A percentile compares a stretch with the other conserved stretches of the same genome.
Conservation (phyloP, 495 filamentous ascomycete genomes). For the Penicillium canescens region DNA sequence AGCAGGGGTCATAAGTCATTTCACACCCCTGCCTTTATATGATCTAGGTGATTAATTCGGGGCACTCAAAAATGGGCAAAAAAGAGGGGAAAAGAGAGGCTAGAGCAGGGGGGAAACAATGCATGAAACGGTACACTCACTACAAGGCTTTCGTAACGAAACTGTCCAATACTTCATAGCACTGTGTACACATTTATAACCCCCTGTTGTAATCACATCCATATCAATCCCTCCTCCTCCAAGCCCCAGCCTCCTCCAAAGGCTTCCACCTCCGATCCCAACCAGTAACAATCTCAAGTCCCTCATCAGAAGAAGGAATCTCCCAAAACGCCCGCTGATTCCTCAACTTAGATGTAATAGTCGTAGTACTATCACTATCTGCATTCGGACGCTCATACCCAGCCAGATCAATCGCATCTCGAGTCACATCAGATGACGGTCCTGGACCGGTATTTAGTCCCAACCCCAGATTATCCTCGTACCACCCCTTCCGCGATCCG, state of each 20-base stretch:
- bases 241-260: slow-evolving; percentile 30
- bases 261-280: slow-evolving; percentile 43
- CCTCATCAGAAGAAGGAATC: slow-evolving; percentile 14
- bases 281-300: slow-evolving; percentile 25
- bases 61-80: too few relatives aligned
- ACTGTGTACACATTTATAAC: too few relatives aligned
- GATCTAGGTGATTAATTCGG: too few relatives aligned
- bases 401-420: slow-evolving; percentile 30
- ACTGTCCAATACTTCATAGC: background rate
- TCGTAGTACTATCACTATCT: slow-evolving; percentile 18
- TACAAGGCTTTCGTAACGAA: too few relatives aligned
- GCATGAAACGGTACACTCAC: too few relatives aligned
- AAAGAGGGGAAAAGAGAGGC: too few relatives aligned
- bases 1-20: too few relatives aligned
- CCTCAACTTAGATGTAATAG: slow-evolving; percentile 35
- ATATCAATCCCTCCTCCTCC: slow-evolving; percentile 30
- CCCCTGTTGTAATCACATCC: too few relatives aligned
- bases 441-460: slow-evolving; percentile 7
- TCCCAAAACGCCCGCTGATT: slow-evolving; percentile 33
- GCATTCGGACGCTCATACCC: slow-evolving; percentile 44
- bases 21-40: too few relatives aligned
- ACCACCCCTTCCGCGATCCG: slow-evolving; percentile 34
- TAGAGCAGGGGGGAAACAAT: too few relatives aligned
- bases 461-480: slow-evolving; percentile 29
- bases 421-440: background rate